Base-by-base conservation (phyloP, 2,329 filamentous ascomycete genomes). In the Cryphonectria parasitica region DNA sequence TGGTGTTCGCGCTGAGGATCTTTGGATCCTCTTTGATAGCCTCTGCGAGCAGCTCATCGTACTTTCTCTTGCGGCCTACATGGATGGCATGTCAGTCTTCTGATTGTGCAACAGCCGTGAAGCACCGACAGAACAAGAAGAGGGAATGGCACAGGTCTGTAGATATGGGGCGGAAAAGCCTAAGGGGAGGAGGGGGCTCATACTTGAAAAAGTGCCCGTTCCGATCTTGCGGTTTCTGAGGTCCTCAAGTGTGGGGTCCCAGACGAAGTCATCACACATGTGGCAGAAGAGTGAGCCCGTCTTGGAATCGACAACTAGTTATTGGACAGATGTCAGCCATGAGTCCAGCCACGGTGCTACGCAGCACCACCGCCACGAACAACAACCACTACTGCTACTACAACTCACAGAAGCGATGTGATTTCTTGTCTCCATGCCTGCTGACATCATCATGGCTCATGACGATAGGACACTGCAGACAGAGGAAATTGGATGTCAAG, bases 241-340 rank as follows among this genome's bases (percentile, higher is more conserved):
- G 67, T 92, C 90, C 77, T 96, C 93, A 6, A 96, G 83, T 7
- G 91, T 92, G 7, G 92, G 91, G 75, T 96, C 93, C 86, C 92
- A 95, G 43, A 96, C 90, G 74, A 93, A 90, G 78, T 96, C 93
- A 77, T 92, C 88, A 78, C 93, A 96, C 78, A 93, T 90, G 74
- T 94, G 91, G 79, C 93, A 96, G 80, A 91, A 95, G 8, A 96
- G 82, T 65, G 89, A 87, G 54, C 92, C 93, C 74, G 87, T 91
- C 71, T 90, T 86, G 34, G 92, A 95, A 77, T 96, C 93, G 54
- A 95, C 91, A 77, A 92, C 92, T 94, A 75, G 28, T 68, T 73
- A 4, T 49, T 49, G 45, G 22, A 49, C 71, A 56, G 67, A 66
- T 75, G 77, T 80, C 72, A 82, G 77, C 72, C 52, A 22, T 31